Evolutionary conservation across 2,329 filamentous ascomycete species (phyloP), one percentile per base, ranked within the genome.

Genomic region (Sclerotinia minor): DNA sequence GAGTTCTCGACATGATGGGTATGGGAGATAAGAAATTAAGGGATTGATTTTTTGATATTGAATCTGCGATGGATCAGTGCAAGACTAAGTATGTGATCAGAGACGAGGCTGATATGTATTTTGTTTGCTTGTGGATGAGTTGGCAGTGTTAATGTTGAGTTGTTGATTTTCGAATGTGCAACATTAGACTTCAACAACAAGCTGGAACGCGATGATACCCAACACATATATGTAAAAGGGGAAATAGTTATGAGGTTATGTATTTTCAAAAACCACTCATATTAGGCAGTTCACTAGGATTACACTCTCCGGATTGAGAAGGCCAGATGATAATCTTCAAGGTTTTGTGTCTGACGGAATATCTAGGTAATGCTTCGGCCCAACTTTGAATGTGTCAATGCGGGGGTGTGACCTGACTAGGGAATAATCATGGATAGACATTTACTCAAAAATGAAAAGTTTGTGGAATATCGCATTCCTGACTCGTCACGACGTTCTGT

Each of bases 291-390:
- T 41, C 59, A 60, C 19, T 55, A 29, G 55, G 55, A 52, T 5
- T 29, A 35, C 7, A 29, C 52, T 59, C 19, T n/a, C 55, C 55
- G 26, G 9, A 53, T 67, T n/a, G 24, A 61, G 55, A 45, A 67
- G 64, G 45, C 54, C 64, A 67, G 55, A 67, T 67, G 64, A 67
- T 60, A 67, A 53, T 61, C 47, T 50, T 38, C 24, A 50, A 50
- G 32, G 58, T 50, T 57, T 61, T 49, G 45, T 3, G 45, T 61
- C 45, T 49, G 45, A 50, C 45, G 45, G 29, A 50, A 61, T 50
- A 61, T 38, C 45, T 55, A 47, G 24, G 41, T 45, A 21, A 55
- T 65, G 32, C 21, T 44, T 26, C 63, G 38, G 26, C 52, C n/a
- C 63, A 65, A 53, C 26, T 38, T 3, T 41, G 35, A 17, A 55